phyloP scores from a whole-genome alignment of 2,329 filamentous ascomycete genomes.

The Ophiostoma ulmi region DNA sequence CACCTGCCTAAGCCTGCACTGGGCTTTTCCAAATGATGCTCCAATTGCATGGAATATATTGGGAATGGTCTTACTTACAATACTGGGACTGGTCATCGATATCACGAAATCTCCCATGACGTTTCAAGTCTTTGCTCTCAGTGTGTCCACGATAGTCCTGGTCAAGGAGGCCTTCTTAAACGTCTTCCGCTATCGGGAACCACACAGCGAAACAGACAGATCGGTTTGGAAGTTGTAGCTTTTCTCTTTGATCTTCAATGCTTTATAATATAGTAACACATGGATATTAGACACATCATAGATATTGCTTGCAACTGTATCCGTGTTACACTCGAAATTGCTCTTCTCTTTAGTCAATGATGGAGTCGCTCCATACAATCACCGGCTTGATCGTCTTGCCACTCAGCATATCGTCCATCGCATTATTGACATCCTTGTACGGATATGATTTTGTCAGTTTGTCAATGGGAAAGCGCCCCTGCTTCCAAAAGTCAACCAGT shows the following conservation, averaged over 20 bases:
- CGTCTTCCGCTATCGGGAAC: not conserved
- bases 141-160: not conserved
- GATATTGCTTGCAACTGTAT: not conserved
- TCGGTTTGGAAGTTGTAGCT: not conserved
- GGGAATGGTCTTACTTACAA: not conserved
- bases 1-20: not conserved
- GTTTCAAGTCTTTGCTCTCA: not conserved
- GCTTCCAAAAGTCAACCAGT: not conserved
- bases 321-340: not conserved
- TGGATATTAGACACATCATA: not conserved
- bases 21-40: not conserved
- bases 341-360: not conserved
- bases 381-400: constrained; percentile 12
- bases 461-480: constrained; percentile 11
- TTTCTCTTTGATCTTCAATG: too few relatives aligned
- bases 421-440: constrained; percentile 14
- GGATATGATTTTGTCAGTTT: constrained; percentile 7
- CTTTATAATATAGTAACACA: too few relatives aligned
- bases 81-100: not conserved
- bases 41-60: not conserved
- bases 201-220: not conserved
- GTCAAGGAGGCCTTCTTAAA: not conserved
- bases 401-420: constrained; percentile 5
- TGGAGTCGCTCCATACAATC: constrained; percentile 1
- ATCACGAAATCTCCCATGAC: not conserved